These are phyloP conservation scores for Claviceps africana DNA, from an alignment of 2,329 filamentous ascomycete species.

Conservation along the genomic window DNA sequence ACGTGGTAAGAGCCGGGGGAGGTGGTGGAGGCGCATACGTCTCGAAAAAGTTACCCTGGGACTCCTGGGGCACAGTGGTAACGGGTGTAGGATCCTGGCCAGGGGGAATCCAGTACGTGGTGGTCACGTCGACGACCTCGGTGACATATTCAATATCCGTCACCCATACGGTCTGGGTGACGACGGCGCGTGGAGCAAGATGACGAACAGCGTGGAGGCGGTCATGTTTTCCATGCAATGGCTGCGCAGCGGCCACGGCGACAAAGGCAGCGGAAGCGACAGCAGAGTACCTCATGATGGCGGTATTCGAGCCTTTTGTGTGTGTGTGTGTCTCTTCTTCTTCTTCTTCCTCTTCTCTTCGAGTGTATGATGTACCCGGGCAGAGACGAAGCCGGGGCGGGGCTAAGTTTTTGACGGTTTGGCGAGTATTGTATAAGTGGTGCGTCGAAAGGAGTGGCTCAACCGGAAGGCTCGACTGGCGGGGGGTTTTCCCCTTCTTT, in stretches of 20 bases:
- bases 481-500: neutral
- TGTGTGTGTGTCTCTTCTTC: neutral
- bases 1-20: conserved; percentile 6
- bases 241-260: conserved; percentile 36
- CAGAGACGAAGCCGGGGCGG: neutral
- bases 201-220: conserved; percentile 17
- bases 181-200: conserved; percentile 21
- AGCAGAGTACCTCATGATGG: conserved; percentile 27
- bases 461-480: neutral
- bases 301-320: neutral
- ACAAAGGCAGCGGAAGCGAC: conserved; percentile 20
- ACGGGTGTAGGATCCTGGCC: conserved; percentile 15
- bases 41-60: conserved; percentile 19
- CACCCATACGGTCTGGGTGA: conserved; percentile 37
- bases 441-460: conserved; percentile 2
- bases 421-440: conserved; percentile 2
- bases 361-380: neutral
- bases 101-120: conserved; percentile 31
- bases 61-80: conserved; percentile 9
- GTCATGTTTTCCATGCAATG: conserved; percentile 25
- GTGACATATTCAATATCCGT: conserved; percentile 34
- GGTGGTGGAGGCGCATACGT: conserved; percentile 5
- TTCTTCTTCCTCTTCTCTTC: neutral
- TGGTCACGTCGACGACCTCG: conserved; percentile 32
- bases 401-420: no score